phyloP scores from a whole-genome alignment of 2,329 filamentous ascomycete genomes.

The Chrysoporthe puriensis region DNA sequence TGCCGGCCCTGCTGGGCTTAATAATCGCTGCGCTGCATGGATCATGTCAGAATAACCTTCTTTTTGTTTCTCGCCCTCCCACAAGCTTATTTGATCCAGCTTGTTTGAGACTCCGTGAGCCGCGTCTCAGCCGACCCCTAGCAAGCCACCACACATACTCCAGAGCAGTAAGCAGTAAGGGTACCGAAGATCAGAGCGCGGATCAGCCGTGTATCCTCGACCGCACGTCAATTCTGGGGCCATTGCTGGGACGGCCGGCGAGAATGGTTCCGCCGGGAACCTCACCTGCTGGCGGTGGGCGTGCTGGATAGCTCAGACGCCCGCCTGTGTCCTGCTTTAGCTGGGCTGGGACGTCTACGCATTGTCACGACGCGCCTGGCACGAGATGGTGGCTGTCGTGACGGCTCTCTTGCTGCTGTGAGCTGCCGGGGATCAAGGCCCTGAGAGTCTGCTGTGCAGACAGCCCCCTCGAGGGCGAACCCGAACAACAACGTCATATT shows the following conservation, averaged over 20 bases:
- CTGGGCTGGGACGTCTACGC: background rate
- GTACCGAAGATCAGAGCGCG: conserved; percentile 20
- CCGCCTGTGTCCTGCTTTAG: background rate
- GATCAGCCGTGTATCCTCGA: conserved; percentile 3
- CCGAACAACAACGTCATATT: background rate
- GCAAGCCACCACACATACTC: background rate
- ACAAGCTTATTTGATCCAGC: conserved; percentile 20
- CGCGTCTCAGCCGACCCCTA: conserved; percentile 26
- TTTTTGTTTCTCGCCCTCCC: conserved; percentile 33
- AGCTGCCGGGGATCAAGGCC: background rate
- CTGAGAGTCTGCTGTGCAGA: background rate
- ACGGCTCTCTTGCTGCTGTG: background rate
- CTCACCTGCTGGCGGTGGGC: background rate
- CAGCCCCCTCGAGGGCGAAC: background rate
- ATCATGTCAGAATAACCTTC: conserved; percentile 39
- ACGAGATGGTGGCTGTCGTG: background rate
- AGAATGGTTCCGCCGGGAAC: background rate
- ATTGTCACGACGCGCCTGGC: background rate
- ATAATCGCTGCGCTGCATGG: conserved; percentile 25
- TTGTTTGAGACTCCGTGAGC: conserved; percentile 24
- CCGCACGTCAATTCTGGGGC: background rate
- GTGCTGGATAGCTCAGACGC: background rate
- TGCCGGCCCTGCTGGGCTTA: conserved; percentile 2
- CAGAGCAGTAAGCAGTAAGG: conserved; percentile 11
- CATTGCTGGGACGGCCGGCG: background rate